Evolutionary conservation across 345 rosid genomes (phyloP).

Genomic region (Ceriops tagal): DNA sequence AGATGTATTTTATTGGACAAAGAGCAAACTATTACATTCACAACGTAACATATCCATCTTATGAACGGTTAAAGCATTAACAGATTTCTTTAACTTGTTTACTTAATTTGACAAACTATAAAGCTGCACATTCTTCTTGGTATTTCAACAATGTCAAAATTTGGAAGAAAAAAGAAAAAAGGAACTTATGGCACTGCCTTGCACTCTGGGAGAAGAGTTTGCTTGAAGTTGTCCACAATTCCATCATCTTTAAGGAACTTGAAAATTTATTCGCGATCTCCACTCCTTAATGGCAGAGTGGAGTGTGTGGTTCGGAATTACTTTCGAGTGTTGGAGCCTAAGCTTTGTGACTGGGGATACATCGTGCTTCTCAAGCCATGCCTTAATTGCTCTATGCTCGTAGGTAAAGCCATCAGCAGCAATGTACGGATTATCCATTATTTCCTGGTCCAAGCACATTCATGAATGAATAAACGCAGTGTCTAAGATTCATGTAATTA

Average conservation of each 20-base stretch:
- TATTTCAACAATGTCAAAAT: background rate
- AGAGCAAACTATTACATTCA: too few species aligned
- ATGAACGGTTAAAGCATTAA: background rate
- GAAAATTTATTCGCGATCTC: constrained; percentile 46
- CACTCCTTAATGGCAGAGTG: constrained; percentile 73
- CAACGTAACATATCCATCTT: background rate
- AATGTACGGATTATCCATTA: constrained; percentile 85
- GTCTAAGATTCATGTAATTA: background rate
- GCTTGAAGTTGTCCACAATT: background rate
- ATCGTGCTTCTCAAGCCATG: constrained; percentile 62
- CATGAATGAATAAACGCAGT: background rate
- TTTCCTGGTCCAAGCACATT: constrained; percentile 46
- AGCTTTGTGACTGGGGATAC: constrained; percentile 76
- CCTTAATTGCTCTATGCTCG: constrained; percentile 65
- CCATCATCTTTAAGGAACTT: constrained; percentile 2
- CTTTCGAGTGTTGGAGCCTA: constrained; percentile 39
- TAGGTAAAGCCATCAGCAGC: constrained; percentile 89
- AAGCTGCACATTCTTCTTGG: constrained; percentile 2
- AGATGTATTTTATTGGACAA: too few species aligned
- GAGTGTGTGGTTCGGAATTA: constrained; percentile 62
- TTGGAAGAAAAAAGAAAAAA: background rate
- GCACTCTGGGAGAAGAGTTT: background rate
- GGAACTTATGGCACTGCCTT: background rate
- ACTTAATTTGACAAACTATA: background rate
- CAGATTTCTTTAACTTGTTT: background rate